Base-by-base conservation (phyloP, 129 eudicot genomes). In the Flaveria bidentis region DNA sequence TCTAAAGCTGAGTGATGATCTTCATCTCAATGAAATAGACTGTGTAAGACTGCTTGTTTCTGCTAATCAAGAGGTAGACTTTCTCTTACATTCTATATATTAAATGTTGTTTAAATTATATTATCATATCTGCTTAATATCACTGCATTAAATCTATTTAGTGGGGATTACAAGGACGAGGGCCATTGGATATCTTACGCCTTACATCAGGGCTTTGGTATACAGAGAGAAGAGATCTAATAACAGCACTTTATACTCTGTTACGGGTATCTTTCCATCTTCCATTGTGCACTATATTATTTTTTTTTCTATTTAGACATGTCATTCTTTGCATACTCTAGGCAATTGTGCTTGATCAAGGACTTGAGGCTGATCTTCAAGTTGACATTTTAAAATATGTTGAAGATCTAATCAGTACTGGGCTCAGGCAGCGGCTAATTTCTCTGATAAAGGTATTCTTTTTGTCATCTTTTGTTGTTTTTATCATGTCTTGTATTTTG, bases 311-410 rank as follows among this genome's bases (percentile, higher is more conserved):
- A 28, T 75, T 17, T 16, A 36, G 41, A 36, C 7, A 47, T 4
- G 46, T 58, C 3, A 55, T 71, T 45, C 13, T 65, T 13, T 73
- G 74, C 46, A 41, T 67, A 45, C 69, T 85, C 82, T 87, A 95
- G 99, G 97, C 97, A 79, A 90, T 87, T 77, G 92, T 91, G 81
- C 95, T 95, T 75, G 99, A 95, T 80, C 91, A 92, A 57, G 99
- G 97, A 55, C 88, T 87, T 78, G 97, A 91, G 72, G 86, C 82
- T 79, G 97, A 88, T 81, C 84, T 95, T 69, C 85, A 89, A 79
- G 86, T 85, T 14, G 99, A 95, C 49, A 84, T 95, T 76, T 85
- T 91, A 33, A 89, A 84, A 76, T 91, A 83, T 50, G 65, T 91
- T 70, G 95, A 95, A 85, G 92, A 95, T 80, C 86, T 95, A 69